A percentile compares a stretch with the other conserved stretches of the same genome.
Evolutionary conservation across 768 basidiomycete genomes (phyloP).

Genomic region (Boletus rex-veris): DNA sequence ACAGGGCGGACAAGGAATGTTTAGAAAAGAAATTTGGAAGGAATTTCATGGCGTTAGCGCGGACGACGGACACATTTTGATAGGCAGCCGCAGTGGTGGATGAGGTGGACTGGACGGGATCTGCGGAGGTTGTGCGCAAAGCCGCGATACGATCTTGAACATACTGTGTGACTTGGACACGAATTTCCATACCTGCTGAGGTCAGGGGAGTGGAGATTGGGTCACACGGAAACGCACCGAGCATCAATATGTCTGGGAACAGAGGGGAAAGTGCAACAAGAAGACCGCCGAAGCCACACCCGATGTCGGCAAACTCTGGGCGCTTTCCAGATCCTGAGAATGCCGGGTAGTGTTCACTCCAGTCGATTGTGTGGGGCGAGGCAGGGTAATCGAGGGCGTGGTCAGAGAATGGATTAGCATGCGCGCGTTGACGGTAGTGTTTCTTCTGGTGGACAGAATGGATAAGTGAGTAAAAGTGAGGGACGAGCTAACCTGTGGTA

Average conservation of each 20-base stretch:
- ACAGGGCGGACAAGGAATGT: conserved; percentile 85
- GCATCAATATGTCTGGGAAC: conserved; percentile 89
- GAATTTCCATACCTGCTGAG: conserved; percentile 87
- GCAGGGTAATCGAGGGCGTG: conserved; percentile 85
- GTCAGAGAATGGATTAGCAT: conserved; percentile 85
- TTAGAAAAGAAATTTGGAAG: conserved; percentile 93
- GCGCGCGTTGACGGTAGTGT: conserved; percentile 79
- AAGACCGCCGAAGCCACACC: conserved; percentile 96
- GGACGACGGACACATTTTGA: conserved; percentile 89
- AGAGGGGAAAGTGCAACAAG: conserved; percentile 84
- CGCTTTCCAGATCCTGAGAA: conserved; percentile 53
- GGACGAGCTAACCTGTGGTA: conserved; percentile 47
- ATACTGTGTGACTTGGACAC: conserved; percentile 94
- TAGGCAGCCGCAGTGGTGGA: conserved; percentile 45
- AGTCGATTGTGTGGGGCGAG: conserved; percentile 74
- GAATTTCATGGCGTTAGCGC: conserved; percentile 99
- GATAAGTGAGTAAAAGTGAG: neutral
- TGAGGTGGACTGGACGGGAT: conserved; percentile 12
- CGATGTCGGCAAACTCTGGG: conserved; percentile 95
- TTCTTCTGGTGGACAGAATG: conserved; percentile 53
- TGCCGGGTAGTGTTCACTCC: conserved; percentile 79
- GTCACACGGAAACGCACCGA: conserved; percentile 56
- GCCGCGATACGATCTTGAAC: conserved; percentile 92
- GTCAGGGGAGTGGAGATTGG: neutral
- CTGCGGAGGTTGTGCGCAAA: conserved; percentile 63